Evolutionary conservation across 768 basidiomycete species (phyloP).

Genomic region (Lentinus brumalis): DNA sequence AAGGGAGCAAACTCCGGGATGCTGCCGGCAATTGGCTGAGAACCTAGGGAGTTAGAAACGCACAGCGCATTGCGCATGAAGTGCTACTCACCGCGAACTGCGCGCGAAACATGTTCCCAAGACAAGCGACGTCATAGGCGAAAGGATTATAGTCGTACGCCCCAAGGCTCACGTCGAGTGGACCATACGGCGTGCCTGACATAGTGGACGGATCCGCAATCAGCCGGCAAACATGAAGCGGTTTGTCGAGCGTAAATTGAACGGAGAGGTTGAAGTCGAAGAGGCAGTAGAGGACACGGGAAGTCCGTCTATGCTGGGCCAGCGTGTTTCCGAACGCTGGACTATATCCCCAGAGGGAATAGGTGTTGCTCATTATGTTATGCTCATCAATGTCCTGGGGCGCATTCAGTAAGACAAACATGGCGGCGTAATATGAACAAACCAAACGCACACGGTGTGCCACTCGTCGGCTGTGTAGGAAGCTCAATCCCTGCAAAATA

Average conservation of each 20-base stretch:
- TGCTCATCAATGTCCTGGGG: too few species aligned
- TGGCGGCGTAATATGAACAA: too few species aligned
- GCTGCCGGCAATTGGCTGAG: too few species aligned
- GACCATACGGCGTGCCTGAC: too few species aligned
- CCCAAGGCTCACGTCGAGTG: not conserved
- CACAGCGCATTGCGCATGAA: not conserved
- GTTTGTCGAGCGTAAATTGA: not conserved
- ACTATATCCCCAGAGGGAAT: too few species aligned
- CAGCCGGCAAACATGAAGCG: not conserved
- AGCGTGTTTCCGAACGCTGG: not conserved
- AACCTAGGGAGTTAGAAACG: too few species aligned
- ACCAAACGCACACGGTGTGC: not conserved
- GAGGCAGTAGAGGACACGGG: not conserved
- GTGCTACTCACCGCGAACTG: not conserved
- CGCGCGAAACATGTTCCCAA: not conserved
- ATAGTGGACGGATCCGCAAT: too few species aligned
- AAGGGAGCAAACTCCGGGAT: too few species aligned
- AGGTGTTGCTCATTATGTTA: too few species aligned
- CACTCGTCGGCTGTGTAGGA: not conserved
- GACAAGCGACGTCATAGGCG: not conserved
- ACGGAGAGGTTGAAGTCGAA: slow-evolving; percentile 6
- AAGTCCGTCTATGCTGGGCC: not conserved
- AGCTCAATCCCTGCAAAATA: not conserved
- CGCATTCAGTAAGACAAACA: too few species aligned
- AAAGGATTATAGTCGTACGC: not conserved